These are phyloP conservation scores for Thymus mandschuricus DNA, from an alignment of 257 asterid genomes.

Conservation along the genomic window DNA sequence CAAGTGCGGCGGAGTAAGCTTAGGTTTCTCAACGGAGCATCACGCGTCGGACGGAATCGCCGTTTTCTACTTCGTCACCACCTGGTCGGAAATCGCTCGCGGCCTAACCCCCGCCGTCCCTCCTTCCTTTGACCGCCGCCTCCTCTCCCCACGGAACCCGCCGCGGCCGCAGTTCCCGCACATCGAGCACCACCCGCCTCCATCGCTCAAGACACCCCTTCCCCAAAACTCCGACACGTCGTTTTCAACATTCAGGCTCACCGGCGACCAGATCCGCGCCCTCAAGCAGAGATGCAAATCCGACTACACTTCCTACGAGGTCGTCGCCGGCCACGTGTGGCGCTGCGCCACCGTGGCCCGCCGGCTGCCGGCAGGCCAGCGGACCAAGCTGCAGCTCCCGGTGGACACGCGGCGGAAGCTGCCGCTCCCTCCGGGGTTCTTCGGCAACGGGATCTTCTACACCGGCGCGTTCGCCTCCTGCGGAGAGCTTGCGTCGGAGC, in stretches of 20 bases:
- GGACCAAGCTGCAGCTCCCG: conserved; percentile 54
- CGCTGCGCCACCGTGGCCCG: conserved; percentile 62
- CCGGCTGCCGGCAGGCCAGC: conserved; percentile 54
- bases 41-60: conserved; percentile 67
- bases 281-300: no score
- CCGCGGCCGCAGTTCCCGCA: no score
- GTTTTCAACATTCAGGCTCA: no score
- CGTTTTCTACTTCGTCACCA: conserved; percentile 59
- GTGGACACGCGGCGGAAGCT: conserved; percentile 58
- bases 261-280: no score
- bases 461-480: conserved; percentile 47
- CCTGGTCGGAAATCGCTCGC: conserved; percentile 73
- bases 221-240: no score
- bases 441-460: conserved; percentile 59
- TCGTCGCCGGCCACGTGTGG: conserved; percentile 76
- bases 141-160: no score
- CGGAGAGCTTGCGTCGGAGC: conserved; percentile 54
- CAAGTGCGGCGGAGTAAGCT: conserved; percentile 76
- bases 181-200: conserved; percentile 21
- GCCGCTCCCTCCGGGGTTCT: conserved; percentile 58
- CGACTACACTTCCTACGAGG: conserved; percentile 64
- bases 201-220: conserved; percentile 37
- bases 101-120: conserved; percentile 42
- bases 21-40: conserved; percentile 65
- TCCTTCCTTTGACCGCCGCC: conserved; percentile 34